phyloP scores from a whole-genome alignment of 129 eudicot species.

The Flaveria sonorensis region DNA sequence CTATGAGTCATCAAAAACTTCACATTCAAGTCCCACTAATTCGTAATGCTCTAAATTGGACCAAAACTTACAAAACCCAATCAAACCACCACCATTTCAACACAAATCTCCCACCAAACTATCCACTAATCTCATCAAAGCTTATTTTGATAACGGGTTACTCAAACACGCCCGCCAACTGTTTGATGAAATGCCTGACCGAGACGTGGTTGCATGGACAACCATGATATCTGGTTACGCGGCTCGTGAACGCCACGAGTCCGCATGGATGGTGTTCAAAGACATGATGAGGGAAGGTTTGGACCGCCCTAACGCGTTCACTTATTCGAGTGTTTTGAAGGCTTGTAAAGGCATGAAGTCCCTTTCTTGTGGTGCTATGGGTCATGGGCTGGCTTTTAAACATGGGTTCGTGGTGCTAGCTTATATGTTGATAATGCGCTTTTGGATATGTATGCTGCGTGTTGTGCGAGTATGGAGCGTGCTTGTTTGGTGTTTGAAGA shows the following conservation, averaged over 20 bases:
- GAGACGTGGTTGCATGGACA: slow-evolving; percentile 95
- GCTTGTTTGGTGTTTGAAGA: slow-evolving; percentile 58
- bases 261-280: slow-evolving; percentile 62
- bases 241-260: slow-evolving; percentile 39
- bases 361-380: slow-evolving; percentile 53
- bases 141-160: slow-evolving; percentile 58
- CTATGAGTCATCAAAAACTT: slow-evolving; percentile 42
- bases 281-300: slow-evolving; percentile 62
- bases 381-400: slow-evolving; percentile 69
- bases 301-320: slow-evolving; percentile 61
- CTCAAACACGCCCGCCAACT: slow-evolving; percentile 62
- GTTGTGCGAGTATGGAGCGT: slow-evolving; percentile 57
- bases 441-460: slow-evolving; percentile 84
- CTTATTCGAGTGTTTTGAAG: slow-evolving; percentile 83
- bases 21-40: slow-evolving; percentile 44
- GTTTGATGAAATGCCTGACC: slow-evolving; percentile 91
- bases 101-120: slow-evolving; percentile 51
- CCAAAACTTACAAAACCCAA: slow-evolving; percentile 31
- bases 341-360: slow-evolving; percentile 82
- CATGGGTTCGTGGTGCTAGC: slow-evolving; percentile 58
- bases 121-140: slow-evolving; percentile 72
- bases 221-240: slow-evolving; percentile 84
- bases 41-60: slow-evolving; percentile 33
- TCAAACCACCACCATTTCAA: slow-evolving; percentile 45
- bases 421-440: slow-evolving; percentile 76